Percentiles rank a stretch among this genome's conserved stretches.
phyloP scores from a whole-genome alignment of 768 basidiomycete species.

The Hebeloma cylindrosporum region DNA sequence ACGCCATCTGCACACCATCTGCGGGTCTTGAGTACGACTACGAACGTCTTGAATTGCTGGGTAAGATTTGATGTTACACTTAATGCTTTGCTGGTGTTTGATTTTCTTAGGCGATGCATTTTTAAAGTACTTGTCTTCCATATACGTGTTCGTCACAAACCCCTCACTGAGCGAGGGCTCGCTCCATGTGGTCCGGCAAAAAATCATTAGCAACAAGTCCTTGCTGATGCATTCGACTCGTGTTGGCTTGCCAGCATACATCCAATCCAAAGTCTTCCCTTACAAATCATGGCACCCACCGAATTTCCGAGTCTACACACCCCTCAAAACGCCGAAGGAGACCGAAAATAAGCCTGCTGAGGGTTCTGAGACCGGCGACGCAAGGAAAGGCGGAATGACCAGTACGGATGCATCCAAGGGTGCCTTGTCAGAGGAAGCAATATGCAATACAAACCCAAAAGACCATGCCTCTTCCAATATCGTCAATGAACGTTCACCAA shows the following conservation, averaged over 20 bases:
- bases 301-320: slow-evolving; percentile 30
- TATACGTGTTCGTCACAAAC: slow-evolving; percentile 71
- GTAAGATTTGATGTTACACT: slow-evolving; percentile 36
- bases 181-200: slow-evolving; percentile 64
- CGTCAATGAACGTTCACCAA: background rate
- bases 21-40: slow-evolving; percentile 73
- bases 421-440: background rate
- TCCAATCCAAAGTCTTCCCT: slow-evolving; percentile 71
- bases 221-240: slow-evolving; percentile 55
- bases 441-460: too few relatives aligned
- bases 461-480: background rate
- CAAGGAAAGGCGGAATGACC: slow-evolving; percentile 7
- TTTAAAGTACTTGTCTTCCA: slow-evolving; percentile 74
- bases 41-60: slow-evolving; percentile 81
- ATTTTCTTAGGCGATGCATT: slow-evolving; percentile 68
- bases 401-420: background rate
- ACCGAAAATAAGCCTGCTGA: slow-evolving; percentile 1
- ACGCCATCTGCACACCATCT: slow-evolving; percentile 70
- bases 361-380: slow-evolving; percentile 3
- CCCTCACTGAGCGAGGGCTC: slow-evolving; percentile 65
- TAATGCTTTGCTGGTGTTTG: slow-evolving; percentile 9
- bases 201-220: slow-evolving; percentile 73
- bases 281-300: slow-evolving; percentile 67
- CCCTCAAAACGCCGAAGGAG: slow-evolving; percentile 20
- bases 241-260: slow-evolving; percentile 66